phyloP scores from a whole-genome alignment of 768 basidiomycete species.

The Xanthoconium stramineum region DNA sequence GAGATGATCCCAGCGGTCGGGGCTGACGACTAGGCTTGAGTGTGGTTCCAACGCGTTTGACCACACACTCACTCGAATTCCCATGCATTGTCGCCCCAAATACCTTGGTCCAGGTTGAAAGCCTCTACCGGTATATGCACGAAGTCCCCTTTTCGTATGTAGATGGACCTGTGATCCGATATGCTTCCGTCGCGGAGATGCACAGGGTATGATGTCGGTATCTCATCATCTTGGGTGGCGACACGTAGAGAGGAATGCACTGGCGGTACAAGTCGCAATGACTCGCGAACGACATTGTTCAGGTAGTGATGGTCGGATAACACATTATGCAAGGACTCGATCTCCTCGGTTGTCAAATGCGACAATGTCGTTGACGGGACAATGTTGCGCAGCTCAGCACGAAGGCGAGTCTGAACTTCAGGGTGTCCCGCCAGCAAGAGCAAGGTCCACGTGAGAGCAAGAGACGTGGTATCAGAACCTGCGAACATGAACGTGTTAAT shows the following conservation, averaged over 20 bases:
- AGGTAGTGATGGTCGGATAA: constrained; percentile 66
- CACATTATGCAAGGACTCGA: constrained; percentile 52
- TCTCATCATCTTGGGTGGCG: constrained; percentile 71
- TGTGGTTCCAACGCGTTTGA: background rate
- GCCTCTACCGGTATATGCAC: constrained; percentile 79
- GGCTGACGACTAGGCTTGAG: constrained; percentile 40
- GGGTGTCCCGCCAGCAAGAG: constrained; percentile 68
- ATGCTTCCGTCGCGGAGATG: constrained; percentile 45
- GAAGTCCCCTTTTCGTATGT: constrained; percentile 64
- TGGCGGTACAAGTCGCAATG: constrained; percentile 75
- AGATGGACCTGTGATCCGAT: constrained; percentile 41
- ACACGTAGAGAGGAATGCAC: constrained; percentile 79
- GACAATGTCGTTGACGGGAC: constrained; percentile 39
- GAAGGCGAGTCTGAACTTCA: constrained; percentile 64
- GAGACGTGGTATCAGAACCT: constrained; percentile 83
- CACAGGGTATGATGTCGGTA: constrained; percentile 70
- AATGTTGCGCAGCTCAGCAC: constrained; percentile 59
- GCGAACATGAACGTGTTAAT: constrained; percentile 91
- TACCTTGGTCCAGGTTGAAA: constrained; percentile 70
- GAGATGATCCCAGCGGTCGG: constrained; percentile 77
- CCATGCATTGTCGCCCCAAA: constrained; percentile 85
- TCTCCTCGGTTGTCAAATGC: constrained; percentile 58
- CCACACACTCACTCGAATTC: constrained; percentile 60
- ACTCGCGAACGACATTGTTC: constrained; percentile 73
- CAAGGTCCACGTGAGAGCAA: constrained; percentile 84